Conservation (phyloP, 202 grass and related monocot species). For the Hordeum pubiflorum region DNA sequence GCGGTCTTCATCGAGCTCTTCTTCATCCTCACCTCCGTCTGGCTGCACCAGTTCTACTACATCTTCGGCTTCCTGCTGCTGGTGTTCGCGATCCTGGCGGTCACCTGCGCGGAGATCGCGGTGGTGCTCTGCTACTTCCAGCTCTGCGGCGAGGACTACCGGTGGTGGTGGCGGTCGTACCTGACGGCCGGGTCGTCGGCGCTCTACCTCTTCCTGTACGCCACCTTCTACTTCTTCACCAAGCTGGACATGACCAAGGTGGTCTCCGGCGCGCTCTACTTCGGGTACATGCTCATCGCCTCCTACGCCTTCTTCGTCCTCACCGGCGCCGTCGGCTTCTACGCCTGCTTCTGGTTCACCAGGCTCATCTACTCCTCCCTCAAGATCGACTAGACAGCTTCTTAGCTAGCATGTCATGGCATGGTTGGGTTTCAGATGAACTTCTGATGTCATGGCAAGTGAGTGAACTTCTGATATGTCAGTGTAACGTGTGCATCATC, state of each 20-base stretch:
- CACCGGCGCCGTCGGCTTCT: conserved; percentile 76
- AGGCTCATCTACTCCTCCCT: conserved; percentile 85
- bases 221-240: conserved; percentile 86
- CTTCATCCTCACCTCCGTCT: conserved; percentile 91
- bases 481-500: background rate
- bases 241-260: conserved; percentile 81
- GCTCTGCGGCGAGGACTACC: conserved; percentile 82
- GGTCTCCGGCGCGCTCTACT: conserved; percentile 76
- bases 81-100: conserved; percentile 61
- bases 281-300: conserved; percentile 86
- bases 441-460: background rate
- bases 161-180: conserved; percentile 93
- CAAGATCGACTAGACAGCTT: conserved; percentile 64
- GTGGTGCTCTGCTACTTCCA: conserved; percentile 97
- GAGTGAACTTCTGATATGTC: background rate
- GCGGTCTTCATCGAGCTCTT: conserved; percentile 94
- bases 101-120: conserved; percentile 85
- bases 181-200: conserved; percentile 84
- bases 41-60: conserved; percentile 94
- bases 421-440: background rate
- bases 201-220: conserved; percentile 74
- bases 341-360: conserved; percentile 76
- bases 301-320: conserved; percentile 80
- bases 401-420: background rate
- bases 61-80: conserved; percentile 92